Evolutionary conservation across 2,329 filamentous ascomycete genomes (phyloP), one percentile per base, ranked within the genome.

Genomic region (Sclerotinia minor): DNA sequence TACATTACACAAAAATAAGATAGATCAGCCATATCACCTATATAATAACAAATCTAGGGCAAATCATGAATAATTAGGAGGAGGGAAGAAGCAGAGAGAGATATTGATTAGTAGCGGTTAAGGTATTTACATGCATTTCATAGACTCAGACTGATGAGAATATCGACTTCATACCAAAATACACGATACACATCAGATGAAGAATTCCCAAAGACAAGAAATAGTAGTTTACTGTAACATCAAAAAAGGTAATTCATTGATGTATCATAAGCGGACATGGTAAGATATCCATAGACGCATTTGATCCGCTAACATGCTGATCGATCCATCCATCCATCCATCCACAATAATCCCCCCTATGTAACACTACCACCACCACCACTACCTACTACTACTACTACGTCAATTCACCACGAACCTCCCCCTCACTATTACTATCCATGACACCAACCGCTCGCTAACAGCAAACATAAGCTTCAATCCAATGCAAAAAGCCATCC

Each of bases 401-500:
- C 59, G 38, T 50, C 59, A 50, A 50, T 26, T 24, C 59, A 38
- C 24, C 13, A 60, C 29, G 19, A 49, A 19, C 29, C 45, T 49
- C 13, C 5, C 2, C 35, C 29, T n/a, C 32, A 9, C n/a, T 38
- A n/a, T 38, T 32, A 9, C n/a, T 38, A 61, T 50, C 59, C 59
- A 38, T 50, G 59, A 50, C 21, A 38, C 59, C 59, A 50, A 15
- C 29, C 45, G 45, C 59, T 61, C 59, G 59, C 59, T 50, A 61
- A 50, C 45, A 61, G 59, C 59, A 61, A 50, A 61, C 45, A 50
- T 38, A 61, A 38, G 59, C 32, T 61, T 61, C 59, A 32, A 61
- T 61, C 45, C 59, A 50, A 61, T 61, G 59, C 59, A 61, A n/a
- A 50, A 61, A 15, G 5, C 59, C 59, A 61, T 50, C 45, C 59